phyloP scores from a whole-genome alignment of 768 basidiomycete species.

The Amanita rubescens region DNA sequence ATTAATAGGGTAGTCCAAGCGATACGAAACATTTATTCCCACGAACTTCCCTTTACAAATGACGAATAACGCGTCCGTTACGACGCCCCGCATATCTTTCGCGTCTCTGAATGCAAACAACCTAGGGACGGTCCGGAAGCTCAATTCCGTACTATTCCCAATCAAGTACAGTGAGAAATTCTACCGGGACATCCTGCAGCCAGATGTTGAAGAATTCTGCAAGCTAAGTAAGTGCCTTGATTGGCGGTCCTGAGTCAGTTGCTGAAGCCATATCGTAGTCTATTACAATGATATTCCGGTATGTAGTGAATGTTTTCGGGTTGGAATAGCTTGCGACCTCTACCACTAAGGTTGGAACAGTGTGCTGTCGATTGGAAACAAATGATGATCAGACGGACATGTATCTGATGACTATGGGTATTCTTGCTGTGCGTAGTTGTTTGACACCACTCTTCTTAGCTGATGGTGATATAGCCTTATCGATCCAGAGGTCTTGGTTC shows the following conservation, averaged over 20 bases:
- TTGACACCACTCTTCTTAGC: neutral
- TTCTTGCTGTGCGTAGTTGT: constrained; percentile 63
- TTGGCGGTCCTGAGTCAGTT: constrained; percentile 9
- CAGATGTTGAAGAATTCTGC: constrained; percentile 81
- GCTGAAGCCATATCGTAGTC: constrained; percentile 35
- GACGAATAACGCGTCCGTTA: constrained; percentile 14
- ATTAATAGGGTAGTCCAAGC: too few relatives aligned
- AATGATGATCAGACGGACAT: constrained; percentile 48
- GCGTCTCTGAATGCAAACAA: constrained; percentile 76
- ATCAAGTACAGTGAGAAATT: constrained; percentile 87
- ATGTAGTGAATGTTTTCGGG: constrained; percentile 16
- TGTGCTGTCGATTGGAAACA: constrained; percentile 79
- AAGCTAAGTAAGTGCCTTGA: constrained; percentile 65
- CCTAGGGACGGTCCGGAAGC: constrained; percentile 66
- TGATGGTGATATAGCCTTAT: constrained; percentile 54
- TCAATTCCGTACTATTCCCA: constrained; percentile 77
- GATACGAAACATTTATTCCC: neutral
- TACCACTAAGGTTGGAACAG: constrained; percentile 56
- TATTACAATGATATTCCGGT: constrained; percentile 89
- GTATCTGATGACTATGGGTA: constrained; percentile 90
- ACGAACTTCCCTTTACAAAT: constrained; percentile 12
- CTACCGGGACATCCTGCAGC: constrained; percentile 69
- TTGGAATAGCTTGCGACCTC: constrained; percentile 11
- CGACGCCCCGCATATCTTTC: constrained; percentile 50
- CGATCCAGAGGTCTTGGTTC: constrained; percentile 74